Evolutionary conservation across 2,329 filamentous ascomycete genomes (phyloP), one percentile per base, ranked within the genome.

Genomic region (Knufia petricola): DNA sequence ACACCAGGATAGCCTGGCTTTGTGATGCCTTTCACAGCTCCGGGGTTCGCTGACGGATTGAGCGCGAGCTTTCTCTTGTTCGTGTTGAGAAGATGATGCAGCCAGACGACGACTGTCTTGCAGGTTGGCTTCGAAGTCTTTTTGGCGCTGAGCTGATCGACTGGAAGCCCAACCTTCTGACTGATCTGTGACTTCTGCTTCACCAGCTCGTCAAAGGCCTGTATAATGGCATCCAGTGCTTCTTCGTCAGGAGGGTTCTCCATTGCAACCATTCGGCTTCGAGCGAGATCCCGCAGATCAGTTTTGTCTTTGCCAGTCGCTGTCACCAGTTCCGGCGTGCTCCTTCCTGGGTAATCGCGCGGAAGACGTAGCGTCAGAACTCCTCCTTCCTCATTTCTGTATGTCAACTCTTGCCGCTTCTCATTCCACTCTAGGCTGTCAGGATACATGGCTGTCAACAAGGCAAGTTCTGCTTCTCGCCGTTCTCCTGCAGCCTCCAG

Each of bases 1-100:
- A 58, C 48, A 1, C 55, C 55, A 3, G 55, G 55, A 38, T 55
- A 55, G 8, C 55, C 55, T 12, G 55, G 55, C 42, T 58, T 58
- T 4, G 49, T 53, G 24, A 58, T 20, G n/a, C 55, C 55, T 4
- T 46, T 26, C 40, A 49, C 28, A 31, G 42, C 13, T 3, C 20
- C 15, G n/a, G 49, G 30, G 3, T 42, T 15, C 10, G 20, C 2
- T 3, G 31, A 23, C 8, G 48, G 48, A 36, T 50, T 19, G 3
- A 48, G 23, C 3, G 54, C 55, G 17, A 58, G 50, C 42, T 58
- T 58, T n/a, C 55, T 43, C 41, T 58, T 58, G 17, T 50, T 54
- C 3, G 50, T 51, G 3, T 53, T 52, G 12, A 58, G 51, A 21
- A 58, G 51, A 28, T 58, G 54, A 40, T 58, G 55, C 13, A 58